Evolutionary conservation across 73 alveolate genomes (phyloP).

Genomic region (Paramecium pentaurelia): DNA sequence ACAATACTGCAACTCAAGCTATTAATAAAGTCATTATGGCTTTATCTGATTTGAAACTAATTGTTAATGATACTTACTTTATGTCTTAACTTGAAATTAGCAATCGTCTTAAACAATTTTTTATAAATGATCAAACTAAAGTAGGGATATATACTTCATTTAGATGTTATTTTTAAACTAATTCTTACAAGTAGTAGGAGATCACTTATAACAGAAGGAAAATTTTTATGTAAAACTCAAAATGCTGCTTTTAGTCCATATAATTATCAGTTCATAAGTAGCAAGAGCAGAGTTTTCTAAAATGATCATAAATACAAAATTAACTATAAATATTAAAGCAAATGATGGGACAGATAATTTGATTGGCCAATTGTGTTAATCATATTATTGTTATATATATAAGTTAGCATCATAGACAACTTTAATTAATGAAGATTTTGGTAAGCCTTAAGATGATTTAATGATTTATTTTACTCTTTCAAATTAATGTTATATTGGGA

Average conservation of each 20-base stretch:
- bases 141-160: not conserved
- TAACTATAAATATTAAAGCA: not conserved
- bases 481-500: conserved; percentile 25
- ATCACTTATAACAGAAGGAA: not conserved
- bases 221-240: not conserved
- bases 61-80: not conserved
- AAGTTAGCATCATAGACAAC: conserved; percentile 32
- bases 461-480: conserved; percentile 42
- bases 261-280: conserved; percentile 35
- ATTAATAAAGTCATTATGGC: not conserved
- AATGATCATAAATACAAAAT: not conserved
- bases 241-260: not conserved
- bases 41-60: not conserved
- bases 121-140: not conserved
- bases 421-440: not conserved
- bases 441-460: not conserved
- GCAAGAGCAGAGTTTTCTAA: conserved; percentile 33
- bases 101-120: not conserved
- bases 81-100: not conserved
- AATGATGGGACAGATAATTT: not conserved
- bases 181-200: not conserved
- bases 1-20: not conserved
- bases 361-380: not conserved
- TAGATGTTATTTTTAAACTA: not conserved
- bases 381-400: conserved; percentile 20